These are phyloP conservation scores for Trichoderma aggressivum DNA, from an alignment of 2,329 filamentous ascomycete species.

Conservation along the genomic window DNA sequence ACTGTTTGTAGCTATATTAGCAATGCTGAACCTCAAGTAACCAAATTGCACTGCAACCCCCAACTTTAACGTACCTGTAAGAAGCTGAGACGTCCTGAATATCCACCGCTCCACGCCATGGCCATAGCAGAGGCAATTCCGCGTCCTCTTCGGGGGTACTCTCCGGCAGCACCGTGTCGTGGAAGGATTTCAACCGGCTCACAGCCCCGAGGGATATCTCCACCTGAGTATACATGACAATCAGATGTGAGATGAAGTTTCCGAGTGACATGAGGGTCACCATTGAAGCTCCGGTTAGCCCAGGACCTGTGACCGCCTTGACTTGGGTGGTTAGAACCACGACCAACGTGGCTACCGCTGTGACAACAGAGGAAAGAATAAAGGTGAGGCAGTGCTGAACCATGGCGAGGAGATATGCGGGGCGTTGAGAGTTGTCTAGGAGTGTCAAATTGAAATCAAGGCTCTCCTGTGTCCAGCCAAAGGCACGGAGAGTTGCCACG, in stretches of 20 bases:
- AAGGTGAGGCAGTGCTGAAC: conserved; percentile 21
- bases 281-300: neutral
- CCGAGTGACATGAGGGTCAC: conserved; percentile 12
- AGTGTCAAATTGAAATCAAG: conserved; percentile 2
- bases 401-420: conserved; percentile 18
- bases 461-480: conserved; percentile 17
- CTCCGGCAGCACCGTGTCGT: conserved; percentile 18
- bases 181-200: conserved; percentile 24
- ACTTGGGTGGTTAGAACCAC: conserved; percentile 16
- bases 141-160: neutral
- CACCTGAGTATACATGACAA: conserved; percentile 9
- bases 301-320: neutral
- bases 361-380: conserved; percentile 14
- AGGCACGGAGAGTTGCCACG: conserved; percentile 19
- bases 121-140: conserved; percentile 29
- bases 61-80: conserved; percentile 25
- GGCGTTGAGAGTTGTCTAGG: conserved; percentile 19
- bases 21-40: neutral
- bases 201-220: conserved; percentile 16
- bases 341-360: conserved; percentile 14
- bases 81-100: conserved; percentile 34
- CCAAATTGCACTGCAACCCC: neutral
- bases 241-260: neutral
- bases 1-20: neutral
- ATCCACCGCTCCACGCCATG: conserved; percentile 29